Evolutionary conservation across 495 filamentous ascomycete species (phyloP), one percentile per base, ranked within the genome.

Genomic region (Penicillium salamii): DNA sequence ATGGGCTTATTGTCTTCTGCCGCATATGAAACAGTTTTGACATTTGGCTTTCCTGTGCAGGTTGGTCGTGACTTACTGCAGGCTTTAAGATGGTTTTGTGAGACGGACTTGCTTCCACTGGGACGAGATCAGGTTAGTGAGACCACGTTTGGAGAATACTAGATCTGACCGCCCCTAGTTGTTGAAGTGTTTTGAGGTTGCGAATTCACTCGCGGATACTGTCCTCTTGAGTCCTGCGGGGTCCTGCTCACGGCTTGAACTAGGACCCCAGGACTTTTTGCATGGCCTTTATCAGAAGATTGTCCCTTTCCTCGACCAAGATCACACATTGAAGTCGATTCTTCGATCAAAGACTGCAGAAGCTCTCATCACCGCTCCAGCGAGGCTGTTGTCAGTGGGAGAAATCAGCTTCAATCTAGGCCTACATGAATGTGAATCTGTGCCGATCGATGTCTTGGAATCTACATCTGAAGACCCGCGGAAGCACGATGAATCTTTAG

Each of bases 51-150:
- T 52, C 87, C 87, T 1, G 78, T 87, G 19, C 81, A 85, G 46
- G 82, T 89, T 39, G 76, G 86, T 19, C 76, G 82, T 31, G 85
- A 89, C 54, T 68, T 93, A 6, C 68, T 91, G 18, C 72, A 78
- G 29, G 50, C 63, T 1, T 44, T 69, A 23, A 54, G 52, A 12
- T 42, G 42, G 0, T 66, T 67, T 17, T 53, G 59, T 2, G 50
- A 66, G 13, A 40, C 52, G 0, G 66, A 69, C 40, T 50, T 69
- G 42, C 38, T 69, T 3, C 66, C 66, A 3, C 26, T 69, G 32
- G 66, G 66, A 12, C 56, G 66, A 20, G 66, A 69, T 28, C 66
- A 69, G 57, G 66, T 65, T 37, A 29, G 56, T 54, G 18, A 15
- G n/a, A 28, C 7, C 17, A 31, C 13, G 7, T 4, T 3, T n/a